phyloP scores from a whole-genome alignment of 768 basidiomycete species.

The Lyophyllum decastes region DNA sequence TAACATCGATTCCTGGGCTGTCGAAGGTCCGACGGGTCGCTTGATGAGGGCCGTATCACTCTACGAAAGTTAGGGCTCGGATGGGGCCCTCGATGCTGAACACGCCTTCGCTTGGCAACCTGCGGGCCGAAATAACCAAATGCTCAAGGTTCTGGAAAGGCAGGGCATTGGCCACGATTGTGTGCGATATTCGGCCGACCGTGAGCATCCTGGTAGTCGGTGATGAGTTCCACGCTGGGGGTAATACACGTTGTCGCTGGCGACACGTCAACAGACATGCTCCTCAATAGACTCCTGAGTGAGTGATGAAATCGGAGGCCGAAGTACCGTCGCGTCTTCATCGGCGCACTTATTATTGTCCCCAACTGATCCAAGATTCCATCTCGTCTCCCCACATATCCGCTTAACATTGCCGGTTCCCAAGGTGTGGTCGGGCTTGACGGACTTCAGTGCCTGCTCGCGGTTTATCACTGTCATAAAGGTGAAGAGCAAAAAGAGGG shows the following conservation, averaged over 20 bases:
- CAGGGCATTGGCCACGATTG: background rate
- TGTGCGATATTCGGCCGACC: background rate
- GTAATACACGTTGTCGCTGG: background rate
- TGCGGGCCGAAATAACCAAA: background rate
- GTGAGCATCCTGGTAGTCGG: background rate
- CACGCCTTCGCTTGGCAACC: background rate
- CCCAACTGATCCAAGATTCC: background rate
- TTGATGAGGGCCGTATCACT: background rate
- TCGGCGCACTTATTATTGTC: background rate
- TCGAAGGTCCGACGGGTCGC: background rate
- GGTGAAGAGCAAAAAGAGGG: background rate
- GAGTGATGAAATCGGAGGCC: background rate
- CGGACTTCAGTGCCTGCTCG: background rate
- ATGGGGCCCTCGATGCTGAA: background rate
- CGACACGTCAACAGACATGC: background rate
- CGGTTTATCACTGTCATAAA: background rate
- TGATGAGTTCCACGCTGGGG: background rate
- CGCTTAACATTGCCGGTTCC: background rate
- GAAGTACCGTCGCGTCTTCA: background rate
- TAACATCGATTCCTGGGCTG: background rate
- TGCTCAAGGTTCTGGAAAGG: background rate
- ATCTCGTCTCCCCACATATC: slow-evolving; percentile 1
- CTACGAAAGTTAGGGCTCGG: background rate
- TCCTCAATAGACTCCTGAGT: background rate
- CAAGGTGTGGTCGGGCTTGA: background rate